These are phyloP conservation scores for Naganishia sp. DNA, from an alignment of 1,284 basidiomycete genomes.

Conservation along the genomic window DNA sequence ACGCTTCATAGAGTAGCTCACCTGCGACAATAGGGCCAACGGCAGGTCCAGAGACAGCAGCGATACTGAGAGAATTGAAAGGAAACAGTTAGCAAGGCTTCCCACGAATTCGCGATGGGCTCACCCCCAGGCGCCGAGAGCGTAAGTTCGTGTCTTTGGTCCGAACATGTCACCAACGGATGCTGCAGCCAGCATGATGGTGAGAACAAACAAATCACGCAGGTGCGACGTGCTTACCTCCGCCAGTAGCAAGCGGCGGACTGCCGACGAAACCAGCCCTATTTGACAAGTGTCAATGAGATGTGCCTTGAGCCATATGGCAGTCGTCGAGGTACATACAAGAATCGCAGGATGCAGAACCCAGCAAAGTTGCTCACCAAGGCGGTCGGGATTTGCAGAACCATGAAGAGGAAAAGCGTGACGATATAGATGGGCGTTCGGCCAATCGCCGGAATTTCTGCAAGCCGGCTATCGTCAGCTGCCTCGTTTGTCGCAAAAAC, in stretches of 20 bases:
- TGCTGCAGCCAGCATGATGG: background rate
- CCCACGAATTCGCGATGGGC: background rate
- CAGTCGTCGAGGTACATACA: background rate
- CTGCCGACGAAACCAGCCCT: conserved; percentile 45
- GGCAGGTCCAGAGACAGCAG: conserved; percentile 37
- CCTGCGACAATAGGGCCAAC: conserved; percentile 37
- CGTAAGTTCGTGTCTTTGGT: conserved; percentile 43
- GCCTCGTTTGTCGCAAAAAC: background rate
- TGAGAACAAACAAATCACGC: too few species aligned
- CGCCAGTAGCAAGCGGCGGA: conserved; percentile 47
- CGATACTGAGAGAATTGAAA: background rate
- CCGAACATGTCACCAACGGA: conserved; percentile 39
- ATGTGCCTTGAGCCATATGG: background rate
- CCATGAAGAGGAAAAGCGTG: conserved; percentile 46
- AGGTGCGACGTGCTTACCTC: conserved; percentile 9
- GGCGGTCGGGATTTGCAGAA: conserved; percentile 48
- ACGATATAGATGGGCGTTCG: conserved; percentile 48
- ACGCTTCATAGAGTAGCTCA: background rate
- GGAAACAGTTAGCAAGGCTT: background rate
- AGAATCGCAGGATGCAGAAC: conserved; percentile 43
- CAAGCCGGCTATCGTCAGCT: background rate
- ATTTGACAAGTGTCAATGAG: background rate
- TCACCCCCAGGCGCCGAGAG: conserved; percentile 45
- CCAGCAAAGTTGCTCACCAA: conserved; percentile 46
- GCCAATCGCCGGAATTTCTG: conserved; percentile 45